Base-by-base conservation (phyloP, 306 rosid species). In the Neltuma alba region DNA sequence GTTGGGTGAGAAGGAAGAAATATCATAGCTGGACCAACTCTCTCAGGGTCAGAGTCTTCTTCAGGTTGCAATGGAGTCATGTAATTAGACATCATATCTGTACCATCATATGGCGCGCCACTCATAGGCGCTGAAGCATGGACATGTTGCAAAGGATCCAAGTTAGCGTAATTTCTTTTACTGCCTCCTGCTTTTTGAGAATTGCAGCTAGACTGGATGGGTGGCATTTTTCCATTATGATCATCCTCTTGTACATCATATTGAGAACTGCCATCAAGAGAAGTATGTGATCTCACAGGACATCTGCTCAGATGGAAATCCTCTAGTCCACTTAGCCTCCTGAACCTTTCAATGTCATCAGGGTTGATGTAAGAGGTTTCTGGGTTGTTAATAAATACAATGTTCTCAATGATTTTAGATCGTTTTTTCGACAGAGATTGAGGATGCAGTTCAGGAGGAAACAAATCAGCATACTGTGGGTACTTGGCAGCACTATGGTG, bases 341-440 rank as follows among this genome's bases (percentile, higher is more conserved):
- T 91, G 79, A 90, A 93, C 85, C 92, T 87, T 64, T 89, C 91
- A 64, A 89, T 7, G 67, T 91, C 97, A 75, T 83, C 88, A 25
- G 66, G 41, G 44, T 58, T 86, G 20, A 86, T 66, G 67, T 58
- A 83, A 48, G 5, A 25, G 33, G 0, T 33, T 65, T 87, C 89
- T 0, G 94, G 94, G 55, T 76, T 83, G 42, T 79, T 54, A 23
- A 90, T 79, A 66, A 88, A 77, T 7, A 83, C 76, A 64, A 92
- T 61, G 70, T 84, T 85, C 65, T 81, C 79, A 58, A 88, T 21
- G n/a, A 79, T 42, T 38, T 74, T 87, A 70, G 13, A 20, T 1
- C 30, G 79, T 47, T 61, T 65, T 48, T 75, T 80, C 33, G 61
- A 83, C 57, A 12, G 78, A 9, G 74, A 84, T n/a, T 79, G 89